Evolutionary conservation across 371 early-diverging fungal species (phyloP), one percentile per base, ranked within the genome.

Genomic region (Mucor velutinosus): DNA sequence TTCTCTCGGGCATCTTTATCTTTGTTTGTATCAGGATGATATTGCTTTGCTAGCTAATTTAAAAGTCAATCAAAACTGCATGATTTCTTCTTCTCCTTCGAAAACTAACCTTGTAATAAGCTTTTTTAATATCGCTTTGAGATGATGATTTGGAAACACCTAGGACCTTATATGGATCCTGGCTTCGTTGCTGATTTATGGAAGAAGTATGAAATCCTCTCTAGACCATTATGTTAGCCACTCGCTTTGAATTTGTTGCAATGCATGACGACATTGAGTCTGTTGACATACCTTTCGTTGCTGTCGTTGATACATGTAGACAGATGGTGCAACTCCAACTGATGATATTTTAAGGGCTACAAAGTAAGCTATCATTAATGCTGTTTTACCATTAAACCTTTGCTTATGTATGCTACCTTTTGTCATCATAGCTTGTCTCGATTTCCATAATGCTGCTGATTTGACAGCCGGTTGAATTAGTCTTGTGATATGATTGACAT

Each of bases 1-100:
- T 94, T 94, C 70, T 96, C 97, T 63, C 95, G 92, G 21, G 97
- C 95, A 2, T 82, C 84, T 37, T 88, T 81, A 45, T 92, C 93
- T 75, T 92, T 96, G 87, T 95, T 96, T 12, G 96, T 95, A 76
- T 97, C 98, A 4, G 98, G 98, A 76, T 98, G 98, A 77, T 92
- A 96, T 77, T 96, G 89, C 74, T 95, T 95, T 17, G 97, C 98
- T 43, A 95, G 80, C 89, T 93, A 73, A n/a, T 17, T 35, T 15
- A 15, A 41, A 47, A 61, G 51, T 12, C n/a, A 49, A 21, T 27
- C 32, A 25, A 45, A 47, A 23, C 25, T 41, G 23, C 45, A 51
- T 51, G 21, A 37, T 43, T 43, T 33, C 27, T 37, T 39, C 23
- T 45, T 21, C 57, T 27, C 30, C 21, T 15, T 29, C 1, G 14